Percentiles rank a stretch among this genome's conserved stretches.
Conservation (phyloP, 352 stramenopile genomes). For the Pythium pyrilobum region DNA sequence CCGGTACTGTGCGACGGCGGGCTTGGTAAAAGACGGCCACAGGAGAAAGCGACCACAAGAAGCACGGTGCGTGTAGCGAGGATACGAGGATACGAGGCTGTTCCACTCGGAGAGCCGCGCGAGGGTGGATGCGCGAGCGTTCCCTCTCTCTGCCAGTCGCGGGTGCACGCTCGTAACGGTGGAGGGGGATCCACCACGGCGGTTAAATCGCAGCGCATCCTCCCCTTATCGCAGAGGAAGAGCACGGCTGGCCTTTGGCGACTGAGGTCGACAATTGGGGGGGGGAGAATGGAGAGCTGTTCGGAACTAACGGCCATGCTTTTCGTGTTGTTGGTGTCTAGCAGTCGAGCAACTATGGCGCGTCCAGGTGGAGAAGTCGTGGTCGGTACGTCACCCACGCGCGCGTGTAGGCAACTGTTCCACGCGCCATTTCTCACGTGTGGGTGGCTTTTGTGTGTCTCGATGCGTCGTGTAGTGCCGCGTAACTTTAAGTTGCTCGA, state of each 20-base stretch:
- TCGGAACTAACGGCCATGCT: neutral
- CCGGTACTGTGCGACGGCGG: neutral
- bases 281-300: no score
- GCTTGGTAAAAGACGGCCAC: slow-evolving; percentile 9
- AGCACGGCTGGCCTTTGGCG: no score
- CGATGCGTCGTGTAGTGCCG: slow-evolving; percentile 68
- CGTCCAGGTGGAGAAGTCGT: slow-evolving; percentile 79
- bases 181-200: no score
- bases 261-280: no score
- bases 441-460: neutral
- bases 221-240: no score
- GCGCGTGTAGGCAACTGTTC: neutral
- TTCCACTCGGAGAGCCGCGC: no score
- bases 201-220: no score
- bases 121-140: no score
- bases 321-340: neutral
- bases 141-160: no score
- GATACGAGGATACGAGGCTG: no score
- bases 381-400: slow-evolving; percentile 40
- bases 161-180: no score
- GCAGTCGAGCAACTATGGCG: slow-evolving; percentile 31
- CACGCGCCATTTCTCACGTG: neutral
- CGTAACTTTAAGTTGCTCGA: slow-evolving; percentile 94
- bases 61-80: neutral
- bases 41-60: neutral